phyloP scores from a whole-genome alignment of 768 basidiomycete genomes.

The Atractiella rhizophila region DNA sequence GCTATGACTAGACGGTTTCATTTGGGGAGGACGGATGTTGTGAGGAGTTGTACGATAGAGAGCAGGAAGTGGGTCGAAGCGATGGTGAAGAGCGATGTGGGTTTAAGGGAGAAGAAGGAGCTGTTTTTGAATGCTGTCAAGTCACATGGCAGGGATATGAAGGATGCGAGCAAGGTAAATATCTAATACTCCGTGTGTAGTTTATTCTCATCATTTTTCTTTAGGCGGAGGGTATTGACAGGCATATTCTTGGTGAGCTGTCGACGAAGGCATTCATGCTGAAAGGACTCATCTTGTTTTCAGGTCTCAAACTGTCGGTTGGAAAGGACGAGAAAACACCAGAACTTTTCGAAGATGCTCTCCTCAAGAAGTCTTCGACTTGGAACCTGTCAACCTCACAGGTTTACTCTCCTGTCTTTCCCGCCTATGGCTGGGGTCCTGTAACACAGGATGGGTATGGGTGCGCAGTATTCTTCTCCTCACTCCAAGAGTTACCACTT shows the following conservation, averaged over 20 bases:
- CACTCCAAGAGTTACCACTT: too few species aligned
- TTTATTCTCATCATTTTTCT: too few species aligned
- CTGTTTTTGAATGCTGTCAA: constrained; percentile 29
- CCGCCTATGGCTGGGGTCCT: constrained; percentile 95
- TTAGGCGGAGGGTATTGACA: constrained; percentile 82
- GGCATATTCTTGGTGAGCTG: constrained; percentile 56
- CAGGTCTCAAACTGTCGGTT: constrained; percentile 50
- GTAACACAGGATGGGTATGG: constrained; percentile 19
- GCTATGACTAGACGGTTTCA: constrained; percentile 82
- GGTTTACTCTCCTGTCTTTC: constrained; percentile 50
- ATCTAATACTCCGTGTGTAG: too few species aligned
- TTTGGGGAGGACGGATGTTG: constrained; percentile 80
- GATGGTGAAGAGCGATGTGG: constrained; percentile 40
- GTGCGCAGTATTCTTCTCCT: constrained; percentile 1
- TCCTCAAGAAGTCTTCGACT: constrained; percentile 43
- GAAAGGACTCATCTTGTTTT: neutral
- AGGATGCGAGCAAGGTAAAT: constrained; percentile 71
- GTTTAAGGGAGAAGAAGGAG: constrained; percentile 17
- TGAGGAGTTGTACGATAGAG: constrained; percentile 58
- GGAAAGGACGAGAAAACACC: constrained; percentile 43
- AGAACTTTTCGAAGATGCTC: constrained; percentile 17
- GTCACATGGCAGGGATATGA: constrained; percentile 72
- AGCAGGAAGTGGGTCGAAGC: constrained; percentile 62
- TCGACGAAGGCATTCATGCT: too few species aligned
- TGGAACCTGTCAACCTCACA: constrained; percentile 90